A percentile compares a stretch with the other conserved stretches of the same genome.
These are phyloP conservation scores for Spathaspora sp. DNA, from an alignment of 805 yeast genomes.

Conservation along the genomic window DNA sequence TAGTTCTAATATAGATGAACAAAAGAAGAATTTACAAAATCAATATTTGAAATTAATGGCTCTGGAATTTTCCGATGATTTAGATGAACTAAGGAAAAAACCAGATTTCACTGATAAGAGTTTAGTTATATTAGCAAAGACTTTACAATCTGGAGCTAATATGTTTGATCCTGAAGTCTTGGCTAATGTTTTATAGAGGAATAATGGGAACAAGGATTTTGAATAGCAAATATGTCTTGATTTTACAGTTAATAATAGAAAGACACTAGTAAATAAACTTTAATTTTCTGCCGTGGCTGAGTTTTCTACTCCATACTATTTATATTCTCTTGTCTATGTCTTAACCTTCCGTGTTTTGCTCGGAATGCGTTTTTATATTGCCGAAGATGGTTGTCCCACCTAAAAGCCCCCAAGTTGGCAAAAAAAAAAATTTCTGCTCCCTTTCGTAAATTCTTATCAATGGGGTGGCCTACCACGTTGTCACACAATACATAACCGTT, in stretches of 20 bases:
- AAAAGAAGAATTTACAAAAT: slow-evolving; percentile 39
- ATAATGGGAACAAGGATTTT: not conserved
- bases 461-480: not conserved
- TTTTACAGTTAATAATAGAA: no score
- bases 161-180: slow-evolving; percentile 55
- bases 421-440: not conserved
- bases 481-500: not conserved
- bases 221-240: no score
- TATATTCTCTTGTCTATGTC: no score
- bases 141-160: slow-evolving; percentile 55
- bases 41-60: slow-evolving; percentile 56
- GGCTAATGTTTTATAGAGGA: not conserved
- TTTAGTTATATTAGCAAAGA: slow-evolving; percentile 51
- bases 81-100: slow-evolving; percentile 55
- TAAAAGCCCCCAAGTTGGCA: no score
- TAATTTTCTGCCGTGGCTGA: no score
- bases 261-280: not conserved
- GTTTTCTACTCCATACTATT: no score
- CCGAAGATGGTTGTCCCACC: no score
- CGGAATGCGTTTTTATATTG: no score
- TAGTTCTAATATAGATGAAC: slow-evolving; percentile 11
- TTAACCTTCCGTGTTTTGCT: no score
- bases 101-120: slow-evolving; percentile 62
- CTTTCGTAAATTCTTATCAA: not conserved
- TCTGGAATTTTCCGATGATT: slow-evolving; percentile 55